Base-by-base conservation (phyloP, 306 rosid genomes). In the Acacia acuminata region DNA sequence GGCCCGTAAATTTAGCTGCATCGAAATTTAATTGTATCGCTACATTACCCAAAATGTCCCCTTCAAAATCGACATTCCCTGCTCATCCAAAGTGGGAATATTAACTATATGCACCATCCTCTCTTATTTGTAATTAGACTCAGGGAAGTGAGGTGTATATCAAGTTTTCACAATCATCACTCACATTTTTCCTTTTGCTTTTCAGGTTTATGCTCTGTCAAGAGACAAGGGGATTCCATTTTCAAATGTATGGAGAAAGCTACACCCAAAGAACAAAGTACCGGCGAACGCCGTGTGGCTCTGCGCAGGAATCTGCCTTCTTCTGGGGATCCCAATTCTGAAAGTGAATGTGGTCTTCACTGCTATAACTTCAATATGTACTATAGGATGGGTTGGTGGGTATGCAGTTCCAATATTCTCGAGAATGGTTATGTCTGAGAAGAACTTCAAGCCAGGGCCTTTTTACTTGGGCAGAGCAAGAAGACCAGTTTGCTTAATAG, bases 281-380 rank as follows among this genome's bases (percentile, higher is more conserved):
- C 97, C 97, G 16, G 85, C 95, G 10, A 92, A 92, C 34, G 98
- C 98, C 2, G 98, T 94, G 53, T 94, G 98, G 97, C 95, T 92
- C 7, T 94, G 97, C 77, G 95, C 98, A 22, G 93, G 85, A 70
- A 90, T 94, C 36, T 83, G 94, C 91, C 88, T 92, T 77, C 90
- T 94, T 72, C 92, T 94, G 40, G 98, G 98, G 11, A 90, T 91
- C 47, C 97, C 98, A 75, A 89, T 94, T 72, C 79, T 92, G 79
- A 91, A 88, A 84, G 86, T 92, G 48, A 90, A 92, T 78, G 93
- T 92, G 13, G 91, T 92, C 24, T 92, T 91, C 60, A 91, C 95
- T 3, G 97, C 98, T 65, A 92, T 90, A 69, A 92, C 96, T 76
- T 94, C 98, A 27, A 87, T 90, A 45, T 86, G 94, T 19, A 92